Evolutionary conservation across 495 filamentous ascomycete species (phyloP), one percentile per base, ranked within the genome.

Genomic region (Trichoderma virens): DNA sequence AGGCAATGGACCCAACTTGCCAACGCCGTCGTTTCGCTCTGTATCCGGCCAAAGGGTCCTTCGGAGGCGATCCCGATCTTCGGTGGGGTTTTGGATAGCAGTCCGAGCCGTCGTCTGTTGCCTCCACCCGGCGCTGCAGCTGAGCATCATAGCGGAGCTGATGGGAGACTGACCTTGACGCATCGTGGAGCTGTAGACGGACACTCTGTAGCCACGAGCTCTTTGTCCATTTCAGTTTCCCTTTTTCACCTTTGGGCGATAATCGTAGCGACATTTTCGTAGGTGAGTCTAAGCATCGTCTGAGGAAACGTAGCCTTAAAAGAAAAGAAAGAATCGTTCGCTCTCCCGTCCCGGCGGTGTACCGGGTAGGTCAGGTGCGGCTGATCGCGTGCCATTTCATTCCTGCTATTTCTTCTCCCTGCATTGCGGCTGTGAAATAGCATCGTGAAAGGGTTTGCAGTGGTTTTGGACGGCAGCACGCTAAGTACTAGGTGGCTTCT

Each of bases 331-430:
- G 51, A 3, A 56, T 28, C 9, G 25, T 9, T n/a, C 16, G 5
- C 20, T 25, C 18, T 56, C 8, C 11, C 47, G 14, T 20, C 5
- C 13, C 7, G 51, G 51, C 51, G 51, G 51, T 56, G 51, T 56
- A 8, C 25, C 51, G 25, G 51, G 27, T 16, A 56, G 51, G 51
- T 56, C 51, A 56, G 51, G 51, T 56, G 51, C 51, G 51, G 27
- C 25, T 30, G 25, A 30, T 30, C 25, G 51, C 51, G 51, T 30
- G 51, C 23, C 51, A 23, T 16, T 25, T 23, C 43, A 56, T 56
- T 56, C 51, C 51, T 56, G 51, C 51, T 18, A 18, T 6, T 56
- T 56, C 25, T 30, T 56, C 51, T 56, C 51, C 51, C 51, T 56
- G 51, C 51, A 28, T 56, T 28, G 13, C n/a, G 20, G 45, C 45